Base-by-base conservation (phyloP, 2,329 filamentous ascomycete species). In the Parascedosporium putredinis region DNA sequence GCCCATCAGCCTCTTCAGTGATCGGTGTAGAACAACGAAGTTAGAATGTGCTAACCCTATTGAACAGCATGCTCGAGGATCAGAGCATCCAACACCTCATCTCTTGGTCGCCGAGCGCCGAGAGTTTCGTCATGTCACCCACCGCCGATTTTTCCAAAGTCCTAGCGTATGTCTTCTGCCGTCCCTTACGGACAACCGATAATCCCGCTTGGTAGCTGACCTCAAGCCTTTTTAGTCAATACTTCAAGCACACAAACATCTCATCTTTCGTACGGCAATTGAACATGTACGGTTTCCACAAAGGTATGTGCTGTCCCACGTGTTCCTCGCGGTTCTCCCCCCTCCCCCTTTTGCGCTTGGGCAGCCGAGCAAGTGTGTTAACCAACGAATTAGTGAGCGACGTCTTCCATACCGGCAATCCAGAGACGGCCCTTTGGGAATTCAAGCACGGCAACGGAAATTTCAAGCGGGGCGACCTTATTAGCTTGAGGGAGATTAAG, bases 281-380 rank as follows among this genome's bases (percentile, higher is more conserved):
- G 47, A 98, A 98, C 64, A 98, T 98, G 93, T 98, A 98, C 59
- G 93, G 93, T 5, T 98, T 98, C 67, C 93, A 98, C 65, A 98
- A 98, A 86, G 90, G 90, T 94, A 58, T 44, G 63, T n/a, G n/a
- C n/a, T n/a, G n/a, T n/a, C n/a, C 6, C 33, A 36, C 20, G 20
- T 36, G 33, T 18, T 5, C 3, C 3, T 18, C 33, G 9, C 10
- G n/a, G 7, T 12, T 60, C 18, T 20, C 48, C 38, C 43, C 34
- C 16, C 20, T 14, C 14, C 20, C 16, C 5, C 12, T 40, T 7
- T 22, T 34, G 10, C 5, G 16, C 8, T 29, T 8, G 12, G 33
- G 5, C 47, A 14, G 27, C 16, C 20, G 20, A 8, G 23, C 5
- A 29, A 20, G 18, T 16, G 5, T 22, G 25, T 24, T 34, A 5